These are phyloP conservation scores for Phytophthora quininea DNA, from an alignment of 352 stramenopile genomes.

Conservation along the genomic window DNA sequence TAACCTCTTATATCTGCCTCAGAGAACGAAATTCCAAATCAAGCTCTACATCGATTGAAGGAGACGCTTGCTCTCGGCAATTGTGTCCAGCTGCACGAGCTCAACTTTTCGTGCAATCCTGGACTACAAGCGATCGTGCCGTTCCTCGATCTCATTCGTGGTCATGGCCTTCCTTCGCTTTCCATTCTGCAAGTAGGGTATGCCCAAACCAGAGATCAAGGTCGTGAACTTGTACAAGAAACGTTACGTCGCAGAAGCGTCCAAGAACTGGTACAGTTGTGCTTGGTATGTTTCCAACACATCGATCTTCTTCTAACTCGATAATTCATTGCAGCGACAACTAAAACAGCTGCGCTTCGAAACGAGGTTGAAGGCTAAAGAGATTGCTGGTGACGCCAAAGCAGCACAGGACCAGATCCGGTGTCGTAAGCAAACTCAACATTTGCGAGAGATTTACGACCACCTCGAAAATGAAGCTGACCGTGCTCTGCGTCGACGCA, in stretches of 20 bases:
- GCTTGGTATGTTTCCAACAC: not conserved
- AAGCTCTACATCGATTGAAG: constrained; percentile 40
- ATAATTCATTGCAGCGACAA: constrained; percentile 23
- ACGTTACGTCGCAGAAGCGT: constrained; percentile 50
- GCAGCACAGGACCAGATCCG: constrained; percentile 36
- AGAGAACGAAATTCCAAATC: constrained; percentile 63
- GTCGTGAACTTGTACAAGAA: constrained; percentile 43
- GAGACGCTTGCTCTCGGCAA: constrained; percentile 46
- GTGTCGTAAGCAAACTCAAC: constrained; percentile 46
- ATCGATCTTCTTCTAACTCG: constrained; percentile 1
- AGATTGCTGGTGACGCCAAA: constrained; percentile 39
- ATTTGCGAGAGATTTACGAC: constrained; percentile 57
- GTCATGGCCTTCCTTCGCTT: constrained; percentile 54
- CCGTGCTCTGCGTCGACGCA: constrained; percentile 54
- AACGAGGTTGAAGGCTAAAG: constrained; percentile 31
- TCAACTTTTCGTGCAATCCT: constrained; percentile 61
- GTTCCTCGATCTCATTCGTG: constrained; percentile 64
- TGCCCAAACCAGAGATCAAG: constrained; percentile 48
- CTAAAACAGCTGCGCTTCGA: constrained; percentile 58
- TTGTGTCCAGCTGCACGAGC: constrained; percentile 50
- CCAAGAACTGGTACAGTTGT: constrained; percentile 57
- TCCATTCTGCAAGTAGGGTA: constrained; percentile 54
- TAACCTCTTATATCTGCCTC: not conserved
- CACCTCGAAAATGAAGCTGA: constrained; percentile 62
- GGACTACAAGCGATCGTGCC: constrained; percentile 44